Evolutionary conservation across 2,329 filamentous ascomycete species (phyloP).

Genomic region (Penicillium italicum): DNA sequence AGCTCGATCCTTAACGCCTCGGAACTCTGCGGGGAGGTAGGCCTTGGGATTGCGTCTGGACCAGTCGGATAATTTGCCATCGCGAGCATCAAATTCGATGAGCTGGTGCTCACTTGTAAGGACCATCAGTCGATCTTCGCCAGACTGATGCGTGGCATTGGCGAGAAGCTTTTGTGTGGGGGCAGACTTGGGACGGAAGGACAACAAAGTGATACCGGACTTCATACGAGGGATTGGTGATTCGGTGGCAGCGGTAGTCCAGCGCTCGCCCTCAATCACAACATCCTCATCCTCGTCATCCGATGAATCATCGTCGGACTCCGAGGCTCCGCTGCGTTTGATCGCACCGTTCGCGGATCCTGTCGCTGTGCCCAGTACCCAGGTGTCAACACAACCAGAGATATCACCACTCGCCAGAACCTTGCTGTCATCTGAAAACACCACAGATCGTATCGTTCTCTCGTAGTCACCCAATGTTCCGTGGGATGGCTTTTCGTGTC

Average conservation of each 20-base stretch:
- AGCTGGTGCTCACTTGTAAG: constrained; percentile 65
- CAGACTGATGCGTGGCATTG: constrained; percentile 44
- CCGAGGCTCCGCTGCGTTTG: constrained; percentile 44
- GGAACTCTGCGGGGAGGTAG: constrained; percentile 70
- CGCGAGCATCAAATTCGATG: constrained; percentile 73
- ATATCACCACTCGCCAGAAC: constrained; percentile 77
- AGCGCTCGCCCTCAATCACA: constrained; percentile 60
- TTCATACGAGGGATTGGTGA: constrained; percentile 66
- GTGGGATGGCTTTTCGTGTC: constrained; percentile 51
- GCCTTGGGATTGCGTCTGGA: constrained; percentile 75
- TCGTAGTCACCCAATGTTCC: constrained; percentile 73
- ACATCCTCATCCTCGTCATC: constrained; percentile 51
- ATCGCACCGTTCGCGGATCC: constrained; percentile 36
- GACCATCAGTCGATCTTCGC: constrained; percentile 56
- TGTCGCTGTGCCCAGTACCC: constrained; percentile 60
- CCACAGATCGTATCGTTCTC: constrained; percentile 66
- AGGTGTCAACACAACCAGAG: constrained; percentile 81
- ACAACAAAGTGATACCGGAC: constrained; percentile 62
- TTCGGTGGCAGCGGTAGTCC: constrained; percentile 70
- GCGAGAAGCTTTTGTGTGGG: constrained; percentile 17
- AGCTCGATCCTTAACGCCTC: constrained; percentile 69
- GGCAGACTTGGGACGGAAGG: constrained; percentile 54
- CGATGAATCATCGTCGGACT: constrained; percentile 46
- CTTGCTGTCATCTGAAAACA: constrained; percentile 76
- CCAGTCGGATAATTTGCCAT: constrained; percentile 78